These are phyloP conservation scores for Salix udensis DNA, from an alignment of 345 rosid genomes.

Conservation along the genomic window DNA sequence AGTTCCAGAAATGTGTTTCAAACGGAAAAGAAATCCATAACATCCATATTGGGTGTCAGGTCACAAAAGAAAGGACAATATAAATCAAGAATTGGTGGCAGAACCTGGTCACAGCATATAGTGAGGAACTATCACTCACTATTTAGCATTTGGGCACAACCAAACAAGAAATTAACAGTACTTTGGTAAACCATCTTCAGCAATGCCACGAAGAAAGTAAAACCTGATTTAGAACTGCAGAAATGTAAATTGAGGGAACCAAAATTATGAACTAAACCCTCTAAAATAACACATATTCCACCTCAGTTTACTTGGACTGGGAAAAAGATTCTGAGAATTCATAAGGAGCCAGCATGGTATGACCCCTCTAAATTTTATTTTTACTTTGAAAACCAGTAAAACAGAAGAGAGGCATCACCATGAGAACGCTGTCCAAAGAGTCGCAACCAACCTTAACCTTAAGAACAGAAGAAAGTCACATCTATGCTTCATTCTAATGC, in stretches of 20 bases:
- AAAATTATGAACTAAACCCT: conserved; percentile 3
- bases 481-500: background rate
- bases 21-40: no score
- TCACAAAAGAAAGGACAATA: no score
- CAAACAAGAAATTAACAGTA: background rate
- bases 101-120: no score
- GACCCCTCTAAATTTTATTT: conserved; percentile 30
- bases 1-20: no score
- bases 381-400: conserved; percentile 26
- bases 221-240: background rate
- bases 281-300: conserved; percentile 4
- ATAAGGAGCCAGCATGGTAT: conserved; percentile 5
- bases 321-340: background rate
- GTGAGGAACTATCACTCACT: no score
- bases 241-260: background rate
- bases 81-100: no score
- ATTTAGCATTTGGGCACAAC: background rate
- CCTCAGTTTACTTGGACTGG: conserved; percentile 9
- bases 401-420: conserved; percentile 18
- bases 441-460: conserved; percentile 11
- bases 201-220: background rate
- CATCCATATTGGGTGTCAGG: no score
- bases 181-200: background rate
- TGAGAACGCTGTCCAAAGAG: conserved; percentile 1
- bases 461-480: conserved; percentile 15